Conservation (phyloP, 73 alveolate species). For the Durusdinium trenchii region DNA sequence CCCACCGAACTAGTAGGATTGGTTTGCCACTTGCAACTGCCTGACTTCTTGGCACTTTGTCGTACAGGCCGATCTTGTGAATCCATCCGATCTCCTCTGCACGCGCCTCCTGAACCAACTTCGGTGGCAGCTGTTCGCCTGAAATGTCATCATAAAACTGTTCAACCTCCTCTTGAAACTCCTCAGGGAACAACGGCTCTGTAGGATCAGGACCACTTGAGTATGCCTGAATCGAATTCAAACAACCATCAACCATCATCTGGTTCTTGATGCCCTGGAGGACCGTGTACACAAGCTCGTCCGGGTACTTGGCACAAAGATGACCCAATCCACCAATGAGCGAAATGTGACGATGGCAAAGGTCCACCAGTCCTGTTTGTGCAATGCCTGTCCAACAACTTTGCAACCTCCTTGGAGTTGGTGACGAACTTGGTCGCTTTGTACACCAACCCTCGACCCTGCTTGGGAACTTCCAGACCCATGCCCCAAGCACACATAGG, state of each 20-base stretch:
- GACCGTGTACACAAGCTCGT: not conserved
- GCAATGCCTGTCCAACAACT: not conserved
- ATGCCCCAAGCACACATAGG: constrained; percentile 44
- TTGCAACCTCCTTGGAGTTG: constrained; percentile 3
- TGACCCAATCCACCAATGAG: not conserved
- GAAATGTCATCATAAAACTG: not conserved
- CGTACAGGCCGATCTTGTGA: not conserved
- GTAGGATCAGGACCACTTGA: constrained; percentile 19
- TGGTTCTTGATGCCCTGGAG: not conserved
- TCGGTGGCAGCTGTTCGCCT: not conserved
- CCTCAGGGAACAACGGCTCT: not conserved
- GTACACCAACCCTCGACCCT: not conserved
- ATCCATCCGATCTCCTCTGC: constrained; percentile 36
- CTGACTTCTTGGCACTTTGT: constrained; percentile 12
- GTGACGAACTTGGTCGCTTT: not conserved
- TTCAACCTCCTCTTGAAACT: not conserved
- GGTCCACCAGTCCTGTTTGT: not conserved
- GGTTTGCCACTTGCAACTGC: not conserved
- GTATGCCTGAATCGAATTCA: not conserved
- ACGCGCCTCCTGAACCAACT: not conserved
- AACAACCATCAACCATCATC: not conserved
- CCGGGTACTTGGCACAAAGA: not conserved
- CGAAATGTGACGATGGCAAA: not conserved
- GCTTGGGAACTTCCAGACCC: not conserved
- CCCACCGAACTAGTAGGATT: not conserved